A percentile compares a stretch with the other conserved stretches of the same genome.
These are phyloP conservation scores for Biscogniauxia mediterranea DNA, from an alignment of 2,329 filamentous ascomycete genomes.

Conservation along the genomic window DNA sequence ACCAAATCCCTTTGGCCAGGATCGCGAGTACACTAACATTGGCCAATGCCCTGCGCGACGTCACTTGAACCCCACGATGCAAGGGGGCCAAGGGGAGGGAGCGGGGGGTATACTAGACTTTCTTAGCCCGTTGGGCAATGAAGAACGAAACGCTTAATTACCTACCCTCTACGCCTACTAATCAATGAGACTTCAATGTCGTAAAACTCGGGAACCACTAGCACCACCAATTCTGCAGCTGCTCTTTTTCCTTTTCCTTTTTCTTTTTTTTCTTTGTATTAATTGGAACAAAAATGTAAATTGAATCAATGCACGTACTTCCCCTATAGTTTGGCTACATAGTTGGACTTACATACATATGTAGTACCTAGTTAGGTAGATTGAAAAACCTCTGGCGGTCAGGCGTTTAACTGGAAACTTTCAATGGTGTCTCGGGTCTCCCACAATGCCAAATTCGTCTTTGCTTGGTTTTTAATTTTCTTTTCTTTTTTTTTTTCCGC, in stretches of 20 bases:
- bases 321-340: not conserved
- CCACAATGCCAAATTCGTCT: not conserved
- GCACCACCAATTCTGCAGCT: not conserved
- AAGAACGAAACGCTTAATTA: not conserved
- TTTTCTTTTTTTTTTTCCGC: too few relatives aligned
- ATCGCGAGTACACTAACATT: not conserved
- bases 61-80: not conserved
- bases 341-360: too few relatives aligned
- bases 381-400: not conserved
- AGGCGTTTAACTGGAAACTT: not conserved
- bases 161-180: too few relatives aligned
- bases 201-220: not conserved
- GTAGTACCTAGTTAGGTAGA: not conserved
- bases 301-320: not conserved
- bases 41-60: not conserved
- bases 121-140: not conserved
- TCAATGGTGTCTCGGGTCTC: not conserved
- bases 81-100: not conserved
- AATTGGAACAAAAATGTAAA: not conserved
- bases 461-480: too few relatives aligned
- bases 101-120: not conserved
- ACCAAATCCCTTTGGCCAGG: not conserved
- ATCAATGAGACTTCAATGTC: too few relatives aligned
- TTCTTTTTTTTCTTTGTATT: not conserved
- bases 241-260: not conserved